Evolutionary conservation across 2,329 filamentous ascomycete genomes (phyloP).

Genomic region (Fusarium sp.): DNA sequence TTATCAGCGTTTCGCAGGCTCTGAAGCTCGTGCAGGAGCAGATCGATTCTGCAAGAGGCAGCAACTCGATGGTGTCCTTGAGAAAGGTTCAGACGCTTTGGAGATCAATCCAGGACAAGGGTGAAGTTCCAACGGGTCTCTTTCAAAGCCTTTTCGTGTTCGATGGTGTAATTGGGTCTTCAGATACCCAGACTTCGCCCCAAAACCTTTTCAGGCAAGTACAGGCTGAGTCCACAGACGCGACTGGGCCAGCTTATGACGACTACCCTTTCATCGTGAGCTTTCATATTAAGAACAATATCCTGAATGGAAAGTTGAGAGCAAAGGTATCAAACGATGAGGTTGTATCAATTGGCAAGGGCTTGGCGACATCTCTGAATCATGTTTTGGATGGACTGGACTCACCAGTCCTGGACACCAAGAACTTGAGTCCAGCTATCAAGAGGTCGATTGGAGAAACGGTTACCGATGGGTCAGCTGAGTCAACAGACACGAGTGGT

Average conservation of each 20-base stretch:
- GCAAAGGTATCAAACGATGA: neutral
- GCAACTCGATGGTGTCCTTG: constrained; percentile 24
- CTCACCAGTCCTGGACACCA: neutral
- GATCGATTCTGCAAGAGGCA: constrained; percentile 15
- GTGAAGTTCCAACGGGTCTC: neutral
- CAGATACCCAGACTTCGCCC: neutral
- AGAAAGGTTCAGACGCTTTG: constrained; percentile 20
- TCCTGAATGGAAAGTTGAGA: constrained; percentile 15
- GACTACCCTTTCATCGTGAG: constrained; percentile 30
- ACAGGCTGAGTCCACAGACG: neutral
- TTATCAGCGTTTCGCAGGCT: neutral
- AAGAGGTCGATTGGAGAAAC: fast-evolving
- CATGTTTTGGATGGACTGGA: neutral
- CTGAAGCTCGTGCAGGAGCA: neutral
- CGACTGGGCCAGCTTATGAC: constrained; percentile 14
- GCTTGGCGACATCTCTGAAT: neutral
- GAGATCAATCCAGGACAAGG: neutral
- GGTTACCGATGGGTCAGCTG: fast-evolving
- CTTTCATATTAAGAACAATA: constrained; percentile 21
- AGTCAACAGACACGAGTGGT: neutral
- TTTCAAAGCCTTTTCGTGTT: constrained; percentile 35
- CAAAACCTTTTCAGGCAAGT: neutral
- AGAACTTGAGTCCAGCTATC: neutral
- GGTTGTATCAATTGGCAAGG: neutral
- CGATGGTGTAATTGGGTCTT: constrained; percentile 11